Base-by-base conservation (phyloP, 176 grass and related monocot species). In the Oryza coarctata region DNA sequence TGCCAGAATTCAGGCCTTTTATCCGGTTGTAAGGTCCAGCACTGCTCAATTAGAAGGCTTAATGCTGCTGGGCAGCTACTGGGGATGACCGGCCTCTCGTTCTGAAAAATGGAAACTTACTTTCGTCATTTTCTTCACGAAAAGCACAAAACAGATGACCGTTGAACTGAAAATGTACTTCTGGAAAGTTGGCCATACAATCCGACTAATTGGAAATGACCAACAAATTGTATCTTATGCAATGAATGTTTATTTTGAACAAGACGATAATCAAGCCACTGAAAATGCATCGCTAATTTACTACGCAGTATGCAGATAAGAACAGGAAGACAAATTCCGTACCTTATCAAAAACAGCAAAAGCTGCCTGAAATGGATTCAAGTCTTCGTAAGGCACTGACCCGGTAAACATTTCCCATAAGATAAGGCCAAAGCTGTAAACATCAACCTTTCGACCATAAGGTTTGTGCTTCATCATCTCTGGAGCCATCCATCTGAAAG, bases 301-400 rank as follows among this genome's bases (percentile, higher is more conserved):
- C 47, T 39, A 83, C 23, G 69, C 28, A 84, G 6, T 60, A 60
- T 11, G 22, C 55, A 60, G 63, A 22, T 43, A 64, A 61, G 10
- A 62, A 47, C 28, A 32, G 32, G 52, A 20, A 75, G 32, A 76
- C 73, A 62, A 75, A 13, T 40, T n/a, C 35, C 31, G 23, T 91
- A 99, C 96, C 96, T 99, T 99, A 74, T 99, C 87, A 75, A 95
- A 92, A 58, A 99, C 96, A 27, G 93, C 96, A 75, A 95, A 99
- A 34, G 96, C 93, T 71, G 91, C 96, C 78, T 99, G 96, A 78
- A 93, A 75, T 15, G 96, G 96, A 73, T 81, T 95, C 87, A 95
- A 80, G 1, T 95, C 87, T 81, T 95, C 90, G 12, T 95, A 99
- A 25, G 93, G 96, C 33, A 91, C 78, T 26, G 84, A 71, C 22